These are phyloP conservation scores for Linum trigynum DNA, from an alignment of 345 rosid species.

Conservation along the genomic window DNA sequence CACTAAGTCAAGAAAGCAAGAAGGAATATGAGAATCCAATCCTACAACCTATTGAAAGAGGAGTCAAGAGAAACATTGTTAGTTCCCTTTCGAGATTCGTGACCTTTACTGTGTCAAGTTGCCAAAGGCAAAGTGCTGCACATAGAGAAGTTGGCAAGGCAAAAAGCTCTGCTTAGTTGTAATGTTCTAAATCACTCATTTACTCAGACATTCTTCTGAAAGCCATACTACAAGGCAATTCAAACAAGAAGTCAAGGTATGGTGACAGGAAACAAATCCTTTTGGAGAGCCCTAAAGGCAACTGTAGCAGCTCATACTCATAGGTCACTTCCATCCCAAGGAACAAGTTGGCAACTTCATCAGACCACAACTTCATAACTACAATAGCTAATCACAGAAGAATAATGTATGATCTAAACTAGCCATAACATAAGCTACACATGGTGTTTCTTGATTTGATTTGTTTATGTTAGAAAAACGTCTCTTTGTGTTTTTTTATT, in stretches of 20 bases:
- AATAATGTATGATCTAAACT: slow-evolving; percentile 66
- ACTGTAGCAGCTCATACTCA: slow-evolving; percentile 18
- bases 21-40: slow-evolving; percentile 24
- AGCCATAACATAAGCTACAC: background rate
- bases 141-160: slow-evolving; percentile 36
- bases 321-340: slow-evolving; percentile 30
- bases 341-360: slow-evolving; percentile 53
- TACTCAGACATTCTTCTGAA: slow-evolving; percentile 47
- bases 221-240: slow-evolving; percentile 29
- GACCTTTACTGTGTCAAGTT: slow-evolving; percentile 80
- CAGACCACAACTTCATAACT: slow-evolving; percentile 56
- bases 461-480: background rate
- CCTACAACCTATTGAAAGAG: slow-evolving; percentile 26
- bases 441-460: background rate
- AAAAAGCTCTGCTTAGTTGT: slow-evolving; percentile 38
- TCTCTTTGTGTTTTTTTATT: background rate
- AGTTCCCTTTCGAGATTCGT: slow-evolving; percentile 59
- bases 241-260: slow-evolving; percentile 35
- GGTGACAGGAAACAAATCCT: slow-evolving; percentile 22
- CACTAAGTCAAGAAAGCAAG: slow-evolving; percentile 13
- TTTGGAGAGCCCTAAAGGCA: slow-evolving; percentile 42
- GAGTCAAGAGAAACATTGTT: slow-evolving; percentile 18
- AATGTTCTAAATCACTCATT: slow-evolving; percentile 52
- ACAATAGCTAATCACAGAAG: slow-evolving; percentile 51
- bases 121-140: slow-evolving; percentile 51